phyloP scores from a whole-genome alignment of 2,329 filamentous ascomycete genomes.

The Calonectria pteridis region DNA sequence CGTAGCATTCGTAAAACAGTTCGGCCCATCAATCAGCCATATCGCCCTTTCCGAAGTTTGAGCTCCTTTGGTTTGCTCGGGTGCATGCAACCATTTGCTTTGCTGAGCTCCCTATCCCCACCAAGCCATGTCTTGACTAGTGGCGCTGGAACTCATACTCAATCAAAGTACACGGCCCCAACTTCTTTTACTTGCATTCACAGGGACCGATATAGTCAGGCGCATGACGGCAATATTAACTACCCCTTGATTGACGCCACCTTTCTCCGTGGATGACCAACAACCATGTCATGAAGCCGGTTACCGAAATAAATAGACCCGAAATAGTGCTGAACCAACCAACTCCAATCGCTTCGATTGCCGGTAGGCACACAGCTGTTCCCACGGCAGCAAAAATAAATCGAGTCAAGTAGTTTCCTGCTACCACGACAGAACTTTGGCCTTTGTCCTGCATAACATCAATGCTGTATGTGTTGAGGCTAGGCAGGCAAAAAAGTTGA shows the following conservation, averaged over 20 bases:
- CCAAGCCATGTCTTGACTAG: not conserved
- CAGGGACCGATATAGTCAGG: not conserved
- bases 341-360: constrained; percentile 76
- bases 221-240: not conserved
- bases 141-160: not conserved
- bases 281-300: constrained; percentile 30
- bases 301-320: constrained; percentile 32
- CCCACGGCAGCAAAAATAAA: constrained; percentile 79
- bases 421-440: constrained; percentile 75
- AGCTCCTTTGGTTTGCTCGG: not conserved
- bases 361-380: constrained; percentile 77
- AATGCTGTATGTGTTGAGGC: constrained; percentile 78
- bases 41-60: not conserved
- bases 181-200: not conserved
- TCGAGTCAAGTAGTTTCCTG: constrained; percentile 80
- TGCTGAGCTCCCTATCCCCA: not conserved
- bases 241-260: constrained; percentile 28
- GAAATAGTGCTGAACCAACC: constrained; percentile 80
- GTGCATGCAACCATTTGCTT: accelerated
- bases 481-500: constrained; percentile 78
- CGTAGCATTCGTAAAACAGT: not conserved
- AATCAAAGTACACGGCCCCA: not conserved
- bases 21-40: not conserved
- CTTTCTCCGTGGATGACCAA: constrained; percentile 31
- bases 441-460: constrained; percentile 74